Conservation (phyloP, 75 land plant species). For the Cunninghamia lanceolata region DNA sequence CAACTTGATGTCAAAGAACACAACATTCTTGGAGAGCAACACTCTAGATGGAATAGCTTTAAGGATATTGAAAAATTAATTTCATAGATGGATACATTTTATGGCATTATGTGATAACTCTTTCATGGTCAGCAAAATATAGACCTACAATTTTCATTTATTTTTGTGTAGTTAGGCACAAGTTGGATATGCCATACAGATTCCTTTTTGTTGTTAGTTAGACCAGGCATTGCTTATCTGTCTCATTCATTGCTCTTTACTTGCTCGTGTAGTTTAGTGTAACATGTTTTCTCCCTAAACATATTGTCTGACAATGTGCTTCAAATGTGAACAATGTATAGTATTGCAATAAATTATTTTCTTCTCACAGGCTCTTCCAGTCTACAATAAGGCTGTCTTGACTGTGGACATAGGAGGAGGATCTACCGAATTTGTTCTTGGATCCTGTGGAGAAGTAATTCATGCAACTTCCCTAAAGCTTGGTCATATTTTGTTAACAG, state of each 20-base stretch:
- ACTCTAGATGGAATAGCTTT: not conserved
- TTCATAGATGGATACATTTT: not conserved
- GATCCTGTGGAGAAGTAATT: constrained; percentile 36
- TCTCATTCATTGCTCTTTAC: not conserved
- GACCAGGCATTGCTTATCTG: not conserved
- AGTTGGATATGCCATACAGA: not conserved
- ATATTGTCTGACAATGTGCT: not conserved
- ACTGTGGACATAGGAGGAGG: constrained; percentile 67
- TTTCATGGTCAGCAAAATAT: not conserved
- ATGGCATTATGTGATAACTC: not conserved
- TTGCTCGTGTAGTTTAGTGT: not conserved
- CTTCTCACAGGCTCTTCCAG: constrained; percentile 34
- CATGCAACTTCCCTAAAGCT: constrained; percentile 45
- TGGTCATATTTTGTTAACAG: constrained; percentile 55
- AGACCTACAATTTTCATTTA: not conserved
- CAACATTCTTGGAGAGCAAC: not conserved
- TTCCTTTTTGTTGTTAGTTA: not conserved
- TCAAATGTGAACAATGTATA: constrained; percentile 1
- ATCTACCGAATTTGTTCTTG: constrained; percentile 62
- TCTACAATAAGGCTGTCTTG: constrained; percentile 35
- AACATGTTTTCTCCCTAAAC: not conserved
- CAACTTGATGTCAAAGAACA: not conserved
- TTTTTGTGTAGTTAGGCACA: not conserved
- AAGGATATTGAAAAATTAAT: not conserved
- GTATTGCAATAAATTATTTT: not conserved